Evolutionary conservation across 345 rosid species (phyloP), one percentile per base, ranked within the genome.

Genomic region (Camelina neglecta): DNA sequence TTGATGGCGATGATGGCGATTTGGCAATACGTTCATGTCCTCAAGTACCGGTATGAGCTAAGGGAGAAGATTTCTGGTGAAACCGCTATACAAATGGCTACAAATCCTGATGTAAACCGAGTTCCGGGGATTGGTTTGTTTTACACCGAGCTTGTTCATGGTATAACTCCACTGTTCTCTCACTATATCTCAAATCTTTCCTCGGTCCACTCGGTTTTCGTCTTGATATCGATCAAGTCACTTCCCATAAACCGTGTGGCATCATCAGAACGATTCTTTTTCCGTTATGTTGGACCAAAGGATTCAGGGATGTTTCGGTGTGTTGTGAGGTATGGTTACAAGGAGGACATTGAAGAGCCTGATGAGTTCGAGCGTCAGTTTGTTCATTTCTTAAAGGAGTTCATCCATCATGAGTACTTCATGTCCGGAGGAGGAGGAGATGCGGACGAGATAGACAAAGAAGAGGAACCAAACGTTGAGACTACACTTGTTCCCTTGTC

Each of bases 91-190:
- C 81, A 86, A 12, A 77, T 87, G 59, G 85, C 75, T 5, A 31
- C 74, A 0, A 80, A 76, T 20, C 82, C 85, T 2, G 65, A 65
- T 2, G 69, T 93, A 20, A 84, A 73, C 36, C 66, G 96, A 21
- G 51, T 88, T 4, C 91, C 91, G 0, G 95, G 97, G 62, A 80
- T 93, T 1, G 95, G 87, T 8, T 79, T 93, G 56, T 73, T 90
- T 41, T 90, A 88, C 80, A 83, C 93, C 0, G 94, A 91, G 80
- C 89, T 90, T 39, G 93, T 87, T 12, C 90, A 92, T 11, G 96
- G 96, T 33, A 87, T 88, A 45, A 91, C 96, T 50, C 98, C 91
- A 0, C 82, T 91, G 42, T 84, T 90, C 60, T 74, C 90, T 18
- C 97, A 91, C 39, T 90, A 83, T 64, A 55, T 93, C 1, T 60